phyloP scores from a whole-genome alignment of 2,329 filamentous ascomycete species.

The Colletotrichum sp. region DNA sequence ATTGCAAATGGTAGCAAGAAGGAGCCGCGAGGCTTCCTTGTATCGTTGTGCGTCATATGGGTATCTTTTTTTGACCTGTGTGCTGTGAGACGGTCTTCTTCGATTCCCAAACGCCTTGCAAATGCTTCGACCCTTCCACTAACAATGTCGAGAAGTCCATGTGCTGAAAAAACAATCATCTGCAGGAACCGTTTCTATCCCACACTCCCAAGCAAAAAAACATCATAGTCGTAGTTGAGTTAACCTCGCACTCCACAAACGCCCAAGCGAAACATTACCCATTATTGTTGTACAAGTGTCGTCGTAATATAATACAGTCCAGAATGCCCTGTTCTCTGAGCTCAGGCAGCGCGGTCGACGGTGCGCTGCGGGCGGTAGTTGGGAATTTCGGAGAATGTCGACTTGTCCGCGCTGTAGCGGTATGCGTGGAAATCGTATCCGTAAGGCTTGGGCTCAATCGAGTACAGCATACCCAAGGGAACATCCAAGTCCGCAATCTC shows the following conservation, averaged over 20 bases:
- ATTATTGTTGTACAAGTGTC: conserved; percentile 16
- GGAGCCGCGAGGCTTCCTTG: not conserved
- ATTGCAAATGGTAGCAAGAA: conserved; percentile 11
- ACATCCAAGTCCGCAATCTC: conserved; percentile 95
- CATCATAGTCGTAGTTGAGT: conserved; percentile 14
- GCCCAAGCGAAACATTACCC: not conserved
- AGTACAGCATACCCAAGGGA: conserved; percentile 90
- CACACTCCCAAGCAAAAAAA: not conserved
- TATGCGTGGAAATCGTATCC: conserved; percentile 97
- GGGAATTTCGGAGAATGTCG: conserved; percentile 86
- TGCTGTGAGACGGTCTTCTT: conserved; percentile 9
- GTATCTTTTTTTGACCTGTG: conserved; percentile 19
- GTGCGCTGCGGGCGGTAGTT: conserved; percentile 77
- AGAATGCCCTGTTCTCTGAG: not conserved
- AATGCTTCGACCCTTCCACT: conserved; percentile 9
- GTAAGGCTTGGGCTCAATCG: conserved; percentile 96
- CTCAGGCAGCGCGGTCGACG: conserved; percentile 41
- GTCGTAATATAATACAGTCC: conserved; percentile 11
- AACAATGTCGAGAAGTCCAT: not conserved
- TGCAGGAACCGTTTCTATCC: not conserved
- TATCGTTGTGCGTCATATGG: conserved; percentile 7
- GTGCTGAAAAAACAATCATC: not conserved
- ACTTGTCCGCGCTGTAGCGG: conserved; percentile 78
- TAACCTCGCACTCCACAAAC: conserved; percentile 8
- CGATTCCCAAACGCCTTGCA: conserved; percentile 22